Evolutionary conservation across 2,329 filamentous ascomycete genomes (phyloP), one percentile per base, ranked within the genome.

Genomic region (Tolypocladium ophioglossoides): DNA sequence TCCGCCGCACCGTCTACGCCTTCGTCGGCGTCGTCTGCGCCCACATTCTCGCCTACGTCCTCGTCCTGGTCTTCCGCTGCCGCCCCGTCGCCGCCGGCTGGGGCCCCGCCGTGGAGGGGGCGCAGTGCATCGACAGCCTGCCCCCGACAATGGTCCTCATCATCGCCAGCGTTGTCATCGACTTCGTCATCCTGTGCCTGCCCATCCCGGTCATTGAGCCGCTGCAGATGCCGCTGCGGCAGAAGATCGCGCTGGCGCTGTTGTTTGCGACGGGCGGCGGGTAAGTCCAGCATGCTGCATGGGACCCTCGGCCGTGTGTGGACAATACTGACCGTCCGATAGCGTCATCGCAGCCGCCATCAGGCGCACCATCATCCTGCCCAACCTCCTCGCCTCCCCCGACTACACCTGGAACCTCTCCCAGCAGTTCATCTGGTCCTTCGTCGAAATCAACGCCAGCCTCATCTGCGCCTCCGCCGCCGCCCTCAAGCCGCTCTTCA

Each of bases 391-490:
- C 18, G 20, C 52, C 0, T 55, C 59, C 0, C 9, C 39, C 1
- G 64, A 66, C 51, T 68, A 66, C 41, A 64, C 62, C 0, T 67
- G 65, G 61, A 35, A 60, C 1, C 52, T 67, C 0, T 57, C 64
- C 0, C 54, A 55, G 1, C 63, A 68, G 11, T 46, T 67, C 11
- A 55, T 76, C 14, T 76, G 76, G 73, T 73, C 70, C 24, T 69
- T 72, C 54, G 70, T 79, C 51, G 77, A 79, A 57, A 66, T 78
- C 55, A 78, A 76, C 54, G 64, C 72, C 7, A 76, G 72, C n/a
- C 74, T 80, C 39, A 63, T 74, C 34, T 79, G 76, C 57, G 74
- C 76, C 22, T 75, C 71, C 9, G 68, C 77, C 0, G 75, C 77
- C 0, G 75, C 77, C 0, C 66, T 80, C 7, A 78, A 78, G 54